Base-by-base conservation (phyloP, 169 alveolate species). In the Cryptosporidium ryanae region DNA sequence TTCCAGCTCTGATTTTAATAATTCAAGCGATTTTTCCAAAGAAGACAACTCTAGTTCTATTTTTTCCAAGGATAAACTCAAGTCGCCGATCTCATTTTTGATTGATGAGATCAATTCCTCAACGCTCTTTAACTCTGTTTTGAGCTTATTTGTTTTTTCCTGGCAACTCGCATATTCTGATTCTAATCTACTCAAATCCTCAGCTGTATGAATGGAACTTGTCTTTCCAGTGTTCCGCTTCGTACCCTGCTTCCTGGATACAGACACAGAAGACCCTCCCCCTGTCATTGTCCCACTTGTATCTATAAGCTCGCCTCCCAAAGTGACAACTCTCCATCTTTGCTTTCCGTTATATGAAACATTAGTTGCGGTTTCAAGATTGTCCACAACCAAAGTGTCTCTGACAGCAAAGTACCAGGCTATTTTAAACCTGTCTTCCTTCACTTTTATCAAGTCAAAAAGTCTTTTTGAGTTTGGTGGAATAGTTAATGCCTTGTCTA, bases 261-360 rank as follows among this genome's bases (percentile, higher is more conserved):
- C 48, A n/a, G 61, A 23, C 44, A 54, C 65, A 50, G 46, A 55
- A 1, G 91, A 2, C 1, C 96, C 96, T 8, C 96, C 96, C 18
- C 99, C 98, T 18, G 96, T 92, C 96, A 97, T 94, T 2, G 97
- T 94, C 25, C 99, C 99, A 27, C 96, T 95, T 15, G 93, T 91
- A 66, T 97, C 98, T 12, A 97, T 94, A 23, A 97, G 66, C 82
- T 96, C 98, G 1, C 99, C 99, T 61, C 93, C 92, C 31, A 95
- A 48, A 23, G 98, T 96, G 0, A 97, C 99, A 0, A 97, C 98
- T 82, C 98, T 94, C 82, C 93, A 91, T 55, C 96, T 93, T 65
- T 90, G 92, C 21, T 87, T 50, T 7, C 65, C 50, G 17, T 84
- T 89, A 91, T 94, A 96, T 1, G 96, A 96, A 7, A 96, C 93